Conservation (phyloP, 2,329 filamentous ascomycete genomes). For the Calonectria crousiana region DNA sequence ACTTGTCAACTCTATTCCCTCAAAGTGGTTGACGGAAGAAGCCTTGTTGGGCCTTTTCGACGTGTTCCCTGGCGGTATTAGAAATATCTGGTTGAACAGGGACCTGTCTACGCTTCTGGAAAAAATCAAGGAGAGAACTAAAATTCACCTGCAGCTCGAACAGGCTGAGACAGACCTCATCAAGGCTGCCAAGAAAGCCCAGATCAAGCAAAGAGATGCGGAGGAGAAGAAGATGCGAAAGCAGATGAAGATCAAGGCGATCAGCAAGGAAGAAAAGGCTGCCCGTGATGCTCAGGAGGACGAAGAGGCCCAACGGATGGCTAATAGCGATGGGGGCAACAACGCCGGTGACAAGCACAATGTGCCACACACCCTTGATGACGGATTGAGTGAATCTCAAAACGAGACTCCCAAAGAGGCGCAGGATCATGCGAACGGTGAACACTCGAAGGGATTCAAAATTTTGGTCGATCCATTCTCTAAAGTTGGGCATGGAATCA, state of each 20-base stretch:
- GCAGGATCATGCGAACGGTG: slow-evolving; percentile 31
- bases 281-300: slow-evolving; percentile 63
- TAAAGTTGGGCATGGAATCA: slow-evolving; percentile 65
- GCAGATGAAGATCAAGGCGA: slow-evolving; percentile 59
- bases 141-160: slow-evolving; percentile 80
- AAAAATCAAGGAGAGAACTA: slow-evolving; percentile 82
- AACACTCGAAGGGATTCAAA: slow-evolving; percentile 43
- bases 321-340: slow-evolving; percentile 61
- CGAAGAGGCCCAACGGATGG: slow-evolving; percentile 62
- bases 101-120: slow-evolving; percentile 86
- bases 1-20: slow-evolving; percentile 88
- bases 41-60: slow-evolving; percentile 89
- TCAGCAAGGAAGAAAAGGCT: slow-evolving; percentile 64
- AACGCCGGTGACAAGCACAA: slow-evolving; percentile 66
- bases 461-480: slow-evolving; percentile 53
- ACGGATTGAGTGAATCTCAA: slow-evolving; percentile 57
- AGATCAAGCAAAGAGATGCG: slow-evolving; percentile 75
- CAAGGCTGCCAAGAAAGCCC: slow-evolving; percentile 80
- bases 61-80: slow-evolving; percentile 93
- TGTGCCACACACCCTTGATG: slow-evolving; percentile 64
- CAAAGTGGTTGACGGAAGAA: slow-evolving; percentile 89
- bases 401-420: slow-evolving; percentile 32
- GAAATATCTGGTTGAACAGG: slow-evolving; percentile 96
- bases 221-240: slow-evolving; percentile 75
- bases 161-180: slow-evolving; percentile 87